A percentile compares a stretch with the other conserved stretches of the same genome.
phyloP scores from a whole-genome alignment of 2,329 filamentous ascomycete genomes.

The Stagonosporopsis cucurbitacearum region DNA sequence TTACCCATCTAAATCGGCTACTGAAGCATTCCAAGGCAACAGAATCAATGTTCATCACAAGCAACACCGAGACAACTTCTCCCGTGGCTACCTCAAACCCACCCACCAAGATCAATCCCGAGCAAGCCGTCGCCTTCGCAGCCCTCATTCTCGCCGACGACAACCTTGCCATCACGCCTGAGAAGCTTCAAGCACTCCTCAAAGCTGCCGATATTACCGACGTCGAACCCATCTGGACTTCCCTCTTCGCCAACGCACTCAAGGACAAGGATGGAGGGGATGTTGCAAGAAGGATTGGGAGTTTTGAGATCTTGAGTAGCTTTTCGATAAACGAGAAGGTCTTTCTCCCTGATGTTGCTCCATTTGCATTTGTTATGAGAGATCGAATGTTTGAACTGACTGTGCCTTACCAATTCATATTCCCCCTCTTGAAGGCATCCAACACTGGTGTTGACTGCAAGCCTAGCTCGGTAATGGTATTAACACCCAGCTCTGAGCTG shows the following conservation, averaged over 20 bases:
- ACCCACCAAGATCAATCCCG: conserved; percentile 21
- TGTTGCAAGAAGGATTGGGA: neutral
- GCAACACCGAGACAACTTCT: neutral
- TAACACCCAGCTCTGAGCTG: too few relatives aligned
- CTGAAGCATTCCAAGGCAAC: neutral
- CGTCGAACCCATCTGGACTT: conserved; percentile 97
- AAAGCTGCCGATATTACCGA: conserved; percentile 84
- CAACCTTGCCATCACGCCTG: conserved; percentile 91
- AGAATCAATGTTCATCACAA: conserved; percentile 9
- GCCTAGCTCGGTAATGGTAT: neutral
- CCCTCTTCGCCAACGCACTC: conserved; percentile 95
- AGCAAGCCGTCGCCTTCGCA: conserved; percentile 85
- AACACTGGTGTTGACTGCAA: neutral
- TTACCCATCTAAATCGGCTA: neutral
- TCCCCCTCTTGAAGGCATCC: too few relatives aligned
- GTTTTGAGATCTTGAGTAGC: conserved; percentile 25
- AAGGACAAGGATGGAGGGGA: conserved; percentile 73
- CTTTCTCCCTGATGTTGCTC: conserved; percentile 19
- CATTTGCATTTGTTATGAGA: neutral
- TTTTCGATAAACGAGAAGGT: conserved; percentile 11
- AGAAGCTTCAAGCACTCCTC: conserved; percentile 92
- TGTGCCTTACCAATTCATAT: too few relatives aligned
- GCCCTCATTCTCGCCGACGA: conserved; percentile 99
- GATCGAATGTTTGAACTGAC: neutral
- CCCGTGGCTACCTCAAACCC: neutral